A percentile compares a stretch with the other conserved stretches of the same genome.
These are phyloP conservation scores for Paramecium sexaurelia DNA, from an alignment of 73 alveolate species.

Conservation along the genomic window DNA sequence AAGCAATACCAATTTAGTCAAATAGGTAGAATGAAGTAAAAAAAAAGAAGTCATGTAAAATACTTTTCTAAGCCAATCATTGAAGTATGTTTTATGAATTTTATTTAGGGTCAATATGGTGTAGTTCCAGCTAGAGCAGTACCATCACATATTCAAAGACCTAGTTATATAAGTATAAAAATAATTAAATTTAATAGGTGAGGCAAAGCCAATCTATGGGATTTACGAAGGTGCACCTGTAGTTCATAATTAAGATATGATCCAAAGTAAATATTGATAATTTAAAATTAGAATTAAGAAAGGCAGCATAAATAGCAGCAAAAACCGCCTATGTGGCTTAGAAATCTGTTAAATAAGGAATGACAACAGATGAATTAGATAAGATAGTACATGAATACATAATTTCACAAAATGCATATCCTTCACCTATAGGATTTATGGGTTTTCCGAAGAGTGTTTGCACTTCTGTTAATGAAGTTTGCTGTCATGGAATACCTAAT, in stretches of 20 bases:
- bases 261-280: background rate
- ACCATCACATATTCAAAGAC: slow-evolving; percentile 55
- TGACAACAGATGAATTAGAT: slow-evolving; percentile 92
- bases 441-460: slow-evolving; percentile 96
- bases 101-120: slow-evolving; percentile 63
- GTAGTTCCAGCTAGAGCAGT: slow-evolving; percentile 59
- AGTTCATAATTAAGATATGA: slow-evolving; percentile 55
- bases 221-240: slow-evolving; percentile 65
- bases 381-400: slow-evolving; percentile 87
- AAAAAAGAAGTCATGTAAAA: background rate
- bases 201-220: slow-evolving; percentile 63
- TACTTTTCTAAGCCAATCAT: slow-evolving; percentile 17
- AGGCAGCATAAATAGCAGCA: slow-evolving; percentile 90
- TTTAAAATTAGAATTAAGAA: slow-evolving; percentile 67
- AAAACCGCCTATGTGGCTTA: slow-evolving; percentile 80
- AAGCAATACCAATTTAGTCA: slow-evolving; percentile 6
- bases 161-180: slow-evolving; percentile 56
- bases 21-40: background rate
- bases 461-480: slow-evolving; percentile 93
- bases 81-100: background rate
- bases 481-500: slow-evolving; percentile 96
- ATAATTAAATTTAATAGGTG: slow-evolving; percentile 14
- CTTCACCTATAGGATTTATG: slow-evolving; percentile 91
- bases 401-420: slow-evolving; percentile 89
- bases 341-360: slow-evolving; percentile 84